Percentiles rank a stretch among this genome's conserved stretches.
These are phyloP conservation scores for Zalaria sp. DNA, from an alignment of 2,329 filamentous ascomycete genomes.

Conservation along the genomic window DNA sequence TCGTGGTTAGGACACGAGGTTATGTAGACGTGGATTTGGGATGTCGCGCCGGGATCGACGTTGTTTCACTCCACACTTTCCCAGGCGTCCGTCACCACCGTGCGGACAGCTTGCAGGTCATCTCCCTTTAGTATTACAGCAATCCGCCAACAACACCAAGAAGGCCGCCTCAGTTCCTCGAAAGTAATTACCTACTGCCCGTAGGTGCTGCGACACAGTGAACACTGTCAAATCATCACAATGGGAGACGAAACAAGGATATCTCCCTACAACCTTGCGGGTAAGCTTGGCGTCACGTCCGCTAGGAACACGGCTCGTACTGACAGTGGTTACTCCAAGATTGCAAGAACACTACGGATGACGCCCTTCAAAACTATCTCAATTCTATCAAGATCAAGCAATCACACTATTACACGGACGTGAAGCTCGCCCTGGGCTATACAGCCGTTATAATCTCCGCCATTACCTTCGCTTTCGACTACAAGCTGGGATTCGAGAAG, in stretches of 20 bases:
- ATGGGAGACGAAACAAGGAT: constrained; percentile 16
- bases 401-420: constrained; percentile 65
- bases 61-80: background rate
- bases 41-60: too few species aligned
- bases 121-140: too few species aligned
- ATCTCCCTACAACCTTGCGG: constrained; percentile 17
- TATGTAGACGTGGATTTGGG: too few species aligned
- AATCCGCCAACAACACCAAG: too few species aligned
- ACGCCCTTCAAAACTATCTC: constrained; percentile 86
- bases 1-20: too few species aligned
- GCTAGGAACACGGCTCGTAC: background rate
- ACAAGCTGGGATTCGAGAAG: constrained; percentile 73
- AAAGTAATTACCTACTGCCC: too few species aligned
- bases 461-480: constrained; percentile 82
- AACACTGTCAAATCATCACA: background rate
- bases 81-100: background rate
- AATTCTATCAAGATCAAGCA: constrained; percentile 76
- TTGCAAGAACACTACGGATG: constrained; percentile 92
- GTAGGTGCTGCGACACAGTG: too few species aligned
- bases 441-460: constrained; percentile 64
- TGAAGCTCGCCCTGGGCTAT: constrained; percentile 75
- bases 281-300: background rate
- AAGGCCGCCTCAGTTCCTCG: too few species aligned
- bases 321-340: constrained; percentile 37
- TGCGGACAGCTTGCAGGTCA: background rate